Conservation (phyloP, 169 alveolate genomes). For the Cryptosporidium tyzzeri region DNA sequence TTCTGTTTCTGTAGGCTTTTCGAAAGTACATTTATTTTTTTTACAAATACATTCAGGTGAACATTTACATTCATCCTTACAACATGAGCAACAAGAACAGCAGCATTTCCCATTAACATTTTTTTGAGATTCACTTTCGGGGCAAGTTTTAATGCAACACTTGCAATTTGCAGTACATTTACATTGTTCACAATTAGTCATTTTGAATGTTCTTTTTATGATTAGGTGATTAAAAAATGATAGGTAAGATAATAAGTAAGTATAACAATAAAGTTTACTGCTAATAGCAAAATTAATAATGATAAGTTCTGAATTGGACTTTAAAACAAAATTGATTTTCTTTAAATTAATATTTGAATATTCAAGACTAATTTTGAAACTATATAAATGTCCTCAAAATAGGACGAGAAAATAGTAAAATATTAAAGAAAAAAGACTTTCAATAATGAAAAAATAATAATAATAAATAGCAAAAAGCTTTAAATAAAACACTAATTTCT, state of each 20-base stretch:
- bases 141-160: conserved; percentile 7
- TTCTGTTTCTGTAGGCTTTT: neutral
- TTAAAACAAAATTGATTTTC: neutral
- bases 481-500: neutral
- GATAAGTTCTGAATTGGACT: neutral
- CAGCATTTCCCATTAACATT: neutral
- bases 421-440: no score
- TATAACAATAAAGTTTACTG: neutral
- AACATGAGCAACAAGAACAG: neutral
- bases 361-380: neutral
- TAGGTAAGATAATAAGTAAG: neutral
- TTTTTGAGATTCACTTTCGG: neutral
- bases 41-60: neutral
- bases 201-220: neutral
- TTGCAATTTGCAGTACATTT: conserved; percentile 4
- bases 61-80: conserved; percentile 21
- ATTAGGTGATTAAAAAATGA: neutral
- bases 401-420: neutral
- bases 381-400: neutral
- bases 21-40: neutral
- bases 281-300: neutral
- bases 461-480: neutral
- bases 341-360: no score
- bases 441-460: no score
- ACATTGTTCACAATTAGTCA: conserved; percentile 9